Percentiles rank a stretch among this genome's conserved stretches.
Evolutionary conservation across 2,329 filamentous ascomycete genomes (phyloP).

Genomic region (Coniochaeta ligniaria): DNA sequence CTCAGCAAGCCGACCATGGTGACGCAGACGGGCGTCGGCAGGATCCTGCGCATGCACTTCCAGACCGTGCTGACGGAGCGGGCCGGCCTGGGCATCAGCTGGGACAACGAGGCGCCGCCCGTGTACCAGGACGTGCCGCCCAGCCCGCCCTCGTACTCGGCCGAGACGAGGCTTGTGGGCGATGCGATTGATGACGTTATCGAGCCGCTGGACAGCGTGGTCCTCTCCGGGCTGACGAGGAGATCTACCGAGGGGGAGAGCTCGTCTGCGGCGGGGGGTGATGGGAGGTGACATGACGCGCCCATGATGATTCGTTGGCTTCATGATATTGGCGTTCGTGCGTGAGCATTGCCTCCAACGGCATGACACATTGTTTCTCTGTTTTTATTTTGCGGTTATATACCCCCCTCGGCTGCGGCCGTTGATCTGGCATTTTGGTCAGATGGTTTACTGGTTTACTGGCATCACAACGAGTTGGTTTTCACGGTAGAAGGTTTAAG

Average conservation of each 20-base stretch:
- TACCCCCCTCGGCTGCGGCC: background rate
- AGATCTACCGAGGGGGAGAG: background rate
- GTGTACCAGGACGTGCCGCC: conserved; percentile 90
- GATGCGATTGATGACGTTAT: conserved; percentile 29
- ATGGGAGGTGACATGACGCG: background rate
- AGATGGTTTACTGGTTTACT: background rate
- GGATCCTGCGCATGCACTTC: conserved; percentile 91
- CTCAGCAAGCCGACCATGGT: conserved; percentile 60
- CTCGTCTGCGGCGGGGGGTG: background rate
- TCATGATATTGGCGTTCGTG: too few species aligned
- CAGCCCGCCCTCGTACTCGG: conserved; percentile 66
- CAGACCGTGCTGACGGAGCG: conserved; percentile 74
- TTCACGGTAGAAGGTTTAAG: background rate
- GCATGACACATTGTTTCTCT: background rate
- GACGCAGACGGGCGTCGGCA: conserved; percentile 81
- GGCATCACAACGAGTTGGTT: background rate
- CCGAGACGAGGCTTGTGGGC: conserved; percentile 22
- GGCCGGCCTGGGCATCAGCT: conserved; percentile 81
- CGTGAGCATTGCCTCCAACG: background rate
- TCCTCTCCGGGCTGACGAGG: background rate
- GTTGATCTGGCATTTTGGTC: background rate
- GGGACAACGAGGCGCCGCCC: conserved; percentile 93
- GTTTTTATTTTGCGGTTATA: background rate
- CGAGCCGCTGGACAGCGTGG: conserved; percentile 23
- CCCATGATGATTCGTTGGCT: too few species aligned